phyloP scores from a whole-genome alignment of 2,329 filamentous ascomycete genomes.

The Alternaria sp. region DNA sequence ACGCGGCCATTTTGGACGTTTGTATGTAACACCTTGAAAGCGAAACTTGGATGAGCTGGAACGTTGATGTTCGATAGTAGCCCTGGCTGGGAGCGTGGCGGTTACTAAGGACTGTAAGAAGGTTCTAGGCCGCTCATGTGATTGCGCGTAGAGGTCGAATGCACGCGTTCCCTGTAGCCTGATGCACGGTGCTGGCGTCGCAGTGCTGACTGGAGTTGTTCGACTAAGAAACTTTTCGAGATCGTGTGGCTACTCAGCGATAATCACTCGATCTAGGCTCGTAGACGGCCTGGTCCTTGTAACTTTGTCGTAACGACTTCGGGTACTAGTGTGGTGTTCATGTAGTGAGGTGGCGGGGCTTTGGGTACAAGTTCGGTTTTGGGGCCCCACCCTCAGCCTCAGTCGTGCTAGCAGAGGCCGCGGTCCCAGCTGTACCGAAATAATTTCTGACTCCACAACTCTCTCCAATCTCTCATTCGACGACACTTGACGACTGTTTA shows the following conservation, averaged over 20 bases:
- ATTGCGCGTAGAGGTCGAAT: constrained; percentile 32
- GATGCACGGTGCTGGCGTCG: constrained; percentile 7
- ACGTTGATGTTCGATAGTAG: neutral
- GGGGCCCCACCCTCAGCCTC: constrained; percentile 33
- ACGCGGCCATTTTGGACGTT: constrained; percentile 28
- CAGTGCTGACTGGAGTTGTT: neutral
- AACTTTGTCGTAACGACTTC: neutral
- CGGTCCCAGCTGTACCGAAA: constrained; percentile 26
- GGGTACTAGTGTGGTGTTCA: neutral
- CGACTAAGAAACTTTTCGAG: neutral
- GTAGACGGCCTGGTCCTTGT: too few relatives aligned
- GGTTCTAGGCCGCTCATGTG: constrained; percentile 43
- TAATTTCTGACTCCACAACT: constrained; percentile 31
- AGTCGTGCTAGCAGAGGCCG: constrained; percentile 10
- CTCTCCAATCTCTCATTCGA: constrained; percentile 6
- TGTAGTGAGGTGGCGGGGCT: constrained; percentile 9
- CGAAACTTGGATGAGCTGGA: neutral
- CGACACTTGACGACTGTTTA: neutral
- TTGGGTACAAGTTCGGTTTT: constrained; percentile 21
- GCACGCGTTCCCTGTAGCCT: constrained; percentile 24
- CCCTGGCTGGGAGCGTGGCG: constrained; percentile 20
- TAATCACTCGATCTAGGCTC: too few relatives aligned
- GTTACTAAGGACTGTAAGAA: constrained; percentile 18
- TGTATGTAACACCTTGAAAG: neutral
- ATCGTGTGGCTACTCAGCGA: neutral